These are phyloP conservation scores for Calvatia gigantea DNA, from an alignment of 768 basidiomycete species.

Conservation along the genomic window DNA sequence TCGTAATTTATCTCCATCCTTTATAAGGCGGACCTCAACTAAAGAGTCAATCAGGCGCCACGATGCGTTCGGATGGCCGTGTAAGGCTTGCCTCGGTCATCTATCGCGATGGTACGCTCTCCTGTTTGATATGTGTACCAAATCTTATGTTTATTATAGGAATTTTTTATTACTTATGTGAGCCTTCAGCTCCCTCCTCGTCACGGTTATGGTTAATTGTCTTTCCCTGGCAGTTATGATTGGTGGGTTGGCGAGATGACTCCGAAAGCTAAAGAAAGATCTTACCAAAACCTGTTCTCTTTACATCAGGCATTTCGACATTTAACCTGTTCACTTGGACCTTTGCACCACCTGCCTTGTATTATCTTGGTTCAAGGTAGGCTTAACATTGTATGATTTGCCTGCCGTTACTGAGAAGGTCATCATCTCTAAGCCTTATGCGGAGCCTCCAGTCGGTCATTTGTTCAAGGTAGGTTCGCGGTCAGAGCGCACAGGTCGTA, in stretches of 20 bases:
- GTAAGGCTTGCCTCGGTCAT: neutral
- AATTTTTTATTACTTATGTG: constrained; percentile 1
- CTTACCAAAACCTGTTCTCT: neutral
- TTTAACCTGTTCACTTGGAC: neutral
- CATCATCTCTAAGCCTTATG: neutral
- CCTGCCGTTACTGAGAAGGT: no score
- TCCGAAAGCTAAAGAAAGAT: neutral
- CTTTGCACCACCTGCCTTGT: neutral
- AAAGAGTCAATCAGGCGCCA: neutral
- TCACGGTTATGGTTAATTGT: neutral
- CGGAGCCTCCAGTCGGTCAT: constrained; percentile 3
- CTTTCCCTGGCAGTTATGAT: neutral
- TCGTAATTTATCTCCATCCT: neutral
- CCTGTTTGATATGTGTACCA: no score
- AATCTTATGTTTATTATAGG: neutral
- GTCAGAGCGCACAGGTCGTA: neutral
- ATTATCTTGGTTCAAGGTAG: constrained; percentile 2
- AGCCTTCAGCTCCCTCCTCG: neutral
- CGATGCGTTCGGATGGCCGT: neutral
- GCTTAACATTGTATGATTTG: neutral
- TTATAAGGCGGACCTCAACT: neutral
- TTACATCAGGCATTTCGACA: neutral
- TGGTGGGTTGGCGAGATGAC: neutral
- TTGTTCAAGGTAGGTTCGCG: neutral
- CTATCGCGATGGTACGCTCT: constrained; percentile 4